Evolutionary conservation across 192 early-diverging fungal genomes (phyloP), one percentile per base, ranked within the genome.

Genomic region (Piromyces finnis): DNA sequence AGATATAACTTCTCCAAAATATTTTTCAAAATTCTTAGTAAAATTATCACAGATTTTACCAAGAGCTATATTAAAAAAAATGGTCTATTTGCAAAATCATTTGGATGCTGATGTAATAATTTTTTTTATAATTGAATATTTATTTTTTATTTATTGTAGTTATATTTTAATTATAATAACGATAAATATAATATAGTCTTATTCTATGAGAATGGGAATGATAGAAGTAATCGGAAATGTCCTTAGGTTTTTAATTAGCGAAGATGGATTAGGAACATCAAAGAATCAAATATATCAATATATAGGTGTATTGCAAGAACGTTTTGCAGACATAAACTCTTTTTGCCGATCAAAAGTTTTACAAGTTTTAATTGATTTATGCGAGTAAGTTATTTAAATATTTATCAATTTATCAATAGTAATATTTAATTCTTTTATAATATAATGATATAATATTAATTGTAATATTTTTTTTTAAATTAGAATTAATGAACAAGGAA

Each of bases 161-260:
- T n/a, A n/a, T n/a, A n/a, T n/a, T n/a, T n/a, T n/a, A n/a, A n/a
- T n/a, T n/a, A n/a, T n/a, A n/a, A n/a, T n/a, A n/a, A n/a, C n/a
- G n/a, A n/a, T n/a, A n/a, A n/a, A n/a, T n/a, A n/a, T n/a, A n/a
- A n/a, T 83, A n/a, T 36, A 96, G 93, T 91, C 94, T 1, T 94
- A 96, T 84, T 89, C 91, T 9, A 90, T 99, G 85, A 87, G 98
- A 36, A 89, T 87, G 26, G 92, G 92, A 5, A 90, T 98, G 82
- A 90, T 98, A 14, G 97, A 99, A 59, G 93, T 95, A 9, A 88
- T 97, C 29, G 95, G 93, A 28, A 91, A 94, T 81, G 87, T 98
- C 18, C 95, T 96, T 77, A 88, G 92, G 30, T 88, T 94, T 35
- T 87, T 95, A 11, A 86, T 87, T 77, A 89, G 89, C 30, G 91